Evolutionary conservation across 768 basidiomycete genomes (phyloP).

Genomic region (Kwoniella heveanensis): DNA sequence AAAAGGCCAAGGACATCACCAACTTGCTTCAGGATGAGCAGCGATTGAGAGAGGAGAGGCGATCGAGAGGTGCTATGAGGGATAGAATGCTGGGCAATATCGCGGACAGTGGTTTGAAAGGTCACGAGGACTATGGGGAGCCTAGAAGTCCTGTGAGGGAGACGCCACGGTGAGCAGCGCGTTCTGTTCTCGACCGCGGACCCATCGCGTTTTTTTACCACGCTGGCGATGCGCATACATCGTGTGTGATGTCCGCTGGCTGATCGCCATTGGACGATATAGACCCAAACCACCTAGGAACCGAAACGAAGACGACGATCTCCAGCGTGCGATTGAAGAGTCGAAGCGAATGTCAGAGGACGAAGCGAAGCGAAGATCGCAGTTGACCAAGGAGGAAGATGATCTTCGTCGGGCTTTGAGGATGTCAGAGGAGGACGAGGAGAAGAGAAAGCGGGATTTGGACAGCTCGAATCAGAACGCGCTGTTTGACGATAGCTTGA

Average conservation of each 20-base stretch:
- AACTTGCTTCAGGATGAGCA: constrained; percentile 84
- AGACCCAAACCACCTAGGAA: constrained; percentile 32
- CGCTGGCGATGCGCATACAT: too few species aligned
- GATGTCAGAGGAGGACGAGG: constrained; percentile 89
- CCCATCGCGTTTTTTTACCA: too few species aligned
- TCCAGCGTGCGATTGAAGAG: constrained; percentile 83
- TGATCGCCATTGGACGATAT: constrained; percentile 29
- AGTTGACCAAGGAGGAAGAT: constrained; percentile 69
- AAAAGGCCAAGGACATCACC: constrained; percentile 89
- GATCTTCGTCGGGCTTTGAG: constrained; percentile 80
- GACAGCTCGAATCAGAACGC: constrained; percentile 72
- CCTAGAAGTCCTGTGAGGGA: constrained; percentile 27
- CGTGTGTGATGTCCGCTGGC: too few species aligned
- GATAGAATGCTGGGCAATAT: constrained; percentile 83
- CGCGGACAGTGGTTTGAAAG: constrained; percentile 53
- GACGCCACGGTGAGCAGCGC: constrained; percentile 17
- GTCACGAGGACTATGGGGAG: constrained; percentile 56
- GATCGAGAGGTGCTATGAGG: constrained; percentile 75
- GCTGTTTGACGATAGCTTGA: constrained; percentile 83
- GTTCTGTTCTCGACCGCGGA: too few species aligned
- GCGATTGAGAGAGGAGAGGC: constrained; percentile 81
- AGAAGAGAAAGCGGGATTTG: constrained; percentile 67
- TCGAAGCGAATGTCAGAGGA: constrained; percentile 79
- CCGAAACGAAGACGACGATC: constrained; percentile 73
- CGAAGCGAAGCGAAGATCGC: constrained; percentile 59